Evolutionary conservation across 495 filamentous ascomycete genomes (phyloP).

Genomic region (Parathielavia hyrcaniae): DNA sequence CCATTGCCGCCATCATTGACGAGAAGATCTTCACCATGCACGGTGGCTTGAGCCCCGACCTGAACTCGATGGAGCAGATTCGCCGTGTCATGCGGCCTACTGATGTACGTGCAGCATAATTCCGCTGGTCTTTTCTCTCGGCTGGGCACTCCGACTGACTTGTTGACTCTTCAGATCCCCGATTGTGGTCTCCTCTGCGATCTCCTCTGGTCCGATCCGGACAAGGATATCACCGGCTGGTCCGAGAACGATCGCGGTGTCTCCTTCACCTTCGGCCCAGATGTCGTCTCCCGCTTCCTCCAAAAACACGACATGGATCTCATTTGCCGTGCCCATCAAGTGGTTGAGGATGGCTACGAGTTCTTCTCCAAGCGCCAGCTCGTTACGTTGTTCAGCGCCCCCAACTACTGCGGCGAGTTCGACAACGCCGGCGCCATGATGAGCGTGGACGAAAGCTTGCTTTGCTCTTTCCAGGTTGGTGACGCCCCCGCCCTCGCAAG

Average conservation of each 20-base stretch:
- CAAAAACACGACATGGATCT: constrained; percentile 99
- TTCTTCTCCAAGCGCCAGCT: constrained; percentile 99
- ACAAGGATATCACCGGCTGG: constrained; percentile 99
- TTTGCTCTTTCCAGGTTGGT: constrained; percentile 98
- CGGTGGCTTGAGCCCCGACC: constrained; percentile 90
- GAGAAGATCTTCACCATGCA: constrained; percentile 99
- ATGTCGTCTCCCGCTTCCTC: constrained; percentile 95
- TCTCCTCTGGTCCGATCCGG: constrained; percentile 96
- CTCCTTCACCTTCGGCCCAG: constrained; percentile 98
- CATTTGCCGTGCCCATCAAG: constrained; percentile 97
- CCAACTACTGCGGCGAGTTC: constrained; percentile 99
- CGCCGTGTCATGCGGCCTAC: constrained; percentile 97
- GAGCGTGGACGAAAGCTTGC: constrained; percentile 98
- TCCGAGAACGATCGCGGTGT: constrained; percentile 98
- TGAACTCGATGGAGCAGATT: constrained; percentile 99
- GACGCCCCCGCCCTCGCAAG: background rate
- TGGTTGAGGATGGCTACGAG: constrained; percentile 98
- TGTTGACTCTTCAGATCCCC: constrained; percentile 62
- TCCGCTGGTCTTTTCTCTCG: background rate
- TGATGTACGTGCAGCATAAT: constrained; percentile 60
- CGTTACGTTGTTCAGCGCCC: constrained; percentile 95
- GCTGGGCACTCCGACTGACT: constrained; percentile 27
- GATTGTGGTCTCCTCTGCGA: constrained; percentile 97
- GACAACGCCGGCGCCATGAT: constrained; percentile 99
- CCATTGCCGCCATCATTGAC: constrained; percentile 99